A percentile compares a stretch with the other conserved stretches of the same genome.
These are phyloP conservation scores for Calophaca sinica DNA, from an alignment of 306 rosid genomes.

Conservation along the genomic window DNA sequence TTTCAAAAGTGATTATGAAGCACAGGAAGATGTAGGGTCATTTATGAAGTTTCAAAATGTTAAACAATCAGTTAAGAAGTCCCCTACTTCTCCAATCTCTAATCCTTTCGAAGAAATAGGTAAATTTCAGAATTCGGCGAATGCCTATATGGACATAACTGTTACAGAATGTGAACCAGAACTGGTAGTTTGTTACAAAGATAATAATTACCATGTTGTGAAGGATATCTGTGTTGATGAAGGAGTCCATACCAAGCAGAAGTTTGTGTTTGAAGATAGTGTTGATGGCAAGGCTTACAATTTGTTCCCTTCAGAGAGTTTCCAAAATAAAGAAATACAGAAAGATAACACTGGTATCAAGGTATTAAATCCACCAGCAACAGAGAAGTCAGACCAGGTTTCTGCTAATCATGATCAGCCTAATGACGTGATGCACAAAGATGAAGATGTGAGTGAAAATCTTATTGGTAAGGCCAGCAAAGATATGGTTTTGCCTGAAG, in stretches of 20 bases:
- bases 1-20: conserved; percentile 42
- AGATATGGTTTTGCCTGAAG: conserved; percentile 37
- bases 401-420: conserved; percentile 36
- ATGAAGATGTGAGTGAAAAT: conserved; percentile 36
- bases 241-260: conserved; percentile 62
- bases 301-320: conserved; percentile 43
- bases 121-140: conserved; percentile 45
- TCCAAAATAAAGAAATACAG: conserved; percentile 29
- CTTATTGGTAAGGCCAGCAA: conserved; percentile 42
- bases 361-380: conserved; percentile 40
- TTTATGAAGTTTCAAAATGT: conserved; percentile 46
- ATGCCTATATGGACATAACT: conserved; percentile 62
- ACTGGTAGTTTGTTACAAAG: conserved; percentile 63
- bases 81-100: conserved; percentile 35
- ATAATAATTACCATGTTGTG: conserved; percentile 58
- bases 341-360: conserved; percentile 47
- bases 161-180: conserved; percentile 72
- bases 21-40: conserved; percentile 43
- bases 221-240: conserved; percentile 90
- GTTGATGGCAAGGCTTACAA: conserved; percentile 51
- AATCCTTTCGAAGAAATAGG: conserved; percentile 42
- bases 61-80: conserved; percentile 41
- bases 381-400: conserved; percentile 50
- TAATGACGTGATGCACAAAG: conserved; percentile 47
- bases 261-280: conserved; percentile 53